phyloP scores from a whole-genome alignment of 2,329 filamentous ascomycete genomes.

The Colletotrichum orbiculare region DNA sequence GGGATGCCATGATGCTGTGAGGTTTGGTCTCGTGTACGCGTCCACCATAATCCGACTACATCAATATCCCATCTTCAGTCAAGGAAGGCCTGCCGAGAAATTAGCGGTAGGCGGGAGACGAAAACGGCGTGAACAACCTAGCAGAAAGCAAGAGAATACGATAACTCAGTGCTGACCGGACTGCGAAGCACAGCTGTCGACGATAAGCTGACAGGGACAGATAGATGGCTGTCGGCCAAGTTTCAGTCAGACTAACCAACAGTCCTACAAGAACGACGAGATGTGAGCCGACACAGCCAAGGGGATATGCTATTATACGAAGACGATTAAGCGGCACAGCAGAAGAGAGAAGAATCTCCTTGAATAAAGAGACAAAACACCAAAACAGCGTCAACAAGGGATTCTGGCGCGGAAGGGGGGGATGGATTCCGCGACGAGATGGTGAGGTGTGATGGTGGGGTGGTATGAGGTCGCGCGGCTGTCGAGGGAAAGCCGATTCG shows the following conservation, averaged over 20 bases:
- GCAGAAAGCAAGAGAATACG: constrained; percentile 20
- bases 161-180: constrained; percentile 39
- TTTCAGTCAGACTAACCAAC: constrained; percentile 6
- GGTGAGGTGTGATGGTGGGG: constrained; percentile 28
- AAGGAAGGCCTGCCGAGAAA: constrained; percentile 17
- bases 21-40: constrained; percentile 38
- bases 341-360: constrained; percentile 5
- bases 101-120: constrained; percentile 19
- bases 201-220: background rate
- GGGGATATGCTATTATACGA: constrained; percentile 17
- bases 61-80: constrained; percentile 37
- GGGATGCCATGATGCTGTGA: constrained; percentile 56
- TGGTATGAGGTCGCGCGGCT: constrained; percentile 38
- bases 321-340: constrained; percentile 16
- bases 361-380: background rate
- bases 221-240: constrained; percentile 16
- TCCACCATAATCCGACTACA: constrained; percentile 34
- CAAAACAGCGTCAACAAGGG: constrained; percentile 17
- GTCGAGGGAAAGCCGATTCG: constrained; percentile 38
- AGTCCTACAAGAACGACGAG: background rate
- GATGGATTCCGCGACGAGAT: constrained; percentile 24
- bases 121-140: constrained; percentile 35
- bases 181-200: background rate
- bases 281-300: constrained; percentile 7
- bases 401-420: constrained; percentile 32